These are phyloP conservation scores for Rhizomucor miehei DNA, from an alignment of 371 early-diverging fungal species.

Conservation along the genomic window DNA sequence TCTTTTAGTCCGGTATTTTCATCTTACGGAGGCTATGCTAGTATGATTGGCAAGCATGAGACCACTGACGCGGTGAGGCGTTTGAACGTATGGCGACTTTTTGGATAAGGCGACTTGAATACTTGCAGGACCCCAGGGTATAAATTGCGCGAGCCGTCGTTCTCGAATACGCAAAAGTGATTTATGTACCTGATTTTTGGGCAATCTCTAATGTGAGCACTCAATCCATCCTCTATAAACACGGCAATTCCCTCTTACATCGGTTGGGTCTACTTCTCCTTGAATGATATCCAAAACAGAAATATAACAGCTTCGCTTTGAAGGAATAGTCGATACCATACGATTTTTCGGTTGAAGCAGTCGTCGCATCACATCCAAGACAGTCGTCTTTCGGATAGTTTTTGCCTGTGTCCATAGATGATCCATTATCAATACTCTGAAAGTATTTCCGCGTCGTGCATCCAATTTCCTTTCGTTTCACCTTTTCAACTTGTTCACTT, in stretches of 20 bases:
- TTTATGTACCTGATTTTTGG: conserved; percentile 79
- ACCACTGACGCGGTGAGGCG: conserved; percentile 94
- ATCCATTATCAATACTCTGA: background rate
- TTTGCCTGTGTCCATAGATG: conserved; percentile 59
- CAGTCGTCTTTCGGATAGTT: conserved; percentile 93
- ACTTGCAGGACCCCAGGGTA: conserved; percentile 99
- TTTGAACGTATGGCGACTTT: conserved; percentile 90
- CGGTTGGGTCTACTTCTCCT: conserved; percentile 97
- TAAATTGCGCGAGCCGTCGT: conserved; percentile 92
- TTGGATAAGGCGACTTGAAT: conserved; percentile 96
- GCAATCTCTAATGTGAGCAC: no score
- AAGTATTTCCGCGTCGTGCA: conserved; percentile 6
- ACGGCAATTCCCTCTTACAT: conserved; percentile 51
- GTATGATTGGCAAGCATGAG: conserved; percentile 99
- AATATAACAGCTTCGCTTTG: conserved; percentile 93
- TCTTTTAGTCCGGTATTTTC: background rate
- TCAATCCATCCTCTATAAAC: no score
- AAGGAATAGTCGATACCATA: conserved; percentile 91
- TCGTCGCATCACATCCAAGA: conserved; percentile 97
- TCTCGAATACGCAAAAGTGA: conserved; percentile 94
- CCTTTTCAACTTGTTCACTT: conserved; percentile 91
- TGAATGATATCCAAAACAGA: conserved; percentile 96
- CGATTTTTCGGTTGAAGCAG: conserved; percentile 94
- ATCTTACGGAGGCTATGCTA: conserved; percentile 80
- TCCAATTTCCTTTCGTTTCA: no score